Base-by-base conservation (phyloP, 2,329 filamentous ascomycete species). In the Daldinia sp. region DNA sequence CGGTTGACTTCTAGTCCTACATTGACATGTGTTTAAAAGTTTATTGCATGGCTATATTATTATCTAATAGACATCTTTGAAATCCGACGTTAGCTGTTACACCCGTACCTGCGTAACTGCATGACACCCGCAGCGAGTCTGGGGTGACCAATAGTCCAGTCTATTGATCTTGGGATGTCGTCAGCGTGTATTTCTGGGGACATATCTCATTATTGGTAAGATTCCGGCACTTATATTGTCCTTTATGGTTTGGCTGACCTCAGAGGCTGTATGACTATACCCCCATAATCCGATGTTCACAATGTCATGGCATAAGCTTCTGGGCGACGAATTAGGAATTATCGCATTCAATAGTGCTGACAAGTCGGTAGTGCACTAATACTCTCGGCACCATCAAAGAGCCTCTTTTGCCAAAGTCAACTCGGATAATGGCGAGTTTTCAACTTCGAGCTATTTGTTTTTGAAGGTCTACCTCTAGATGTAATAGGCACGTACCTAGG, bases 271-370 rank as follows among this genome's bases (percentile, higher is more conserved):
- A 34, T 35, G 29, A 4, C n/a, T 19, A 43, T 43, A 15, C 21
- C 34, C 50, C 50, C 21, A 19, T 23, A 19, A 45, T 45, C 45
- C 23, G 45, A 55, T 45, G 9, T n/a, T 30, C 10, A 8, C 13
- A 1, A 25, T 13, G n/a, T n/a, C n/a, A 29, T 11, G 25, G 30
- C 21, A 55, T 58, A 54, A 58, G 45, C 49, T 35, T 41, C 29
- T 35, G 41, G 23, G 17, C 25, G 35, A 47, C 17, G 13, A 15
- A 57, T 29, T n/a, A 23, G 23, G 30, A 30, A 45, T 41, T 23
- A 15, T 61, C 23, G 11, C 19, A 35, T 35, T 13, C 15, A 23
- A 62, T 52, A 48, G 8, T 58, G 53, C 53, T 62, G 48, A 62
- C 48, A n/a, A 35, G 21, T 19, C 19, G 8, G 23, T 39, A 49